Conservation (phyloP, 106 monocot species). For the Platanthera zijinensis region DNA sequence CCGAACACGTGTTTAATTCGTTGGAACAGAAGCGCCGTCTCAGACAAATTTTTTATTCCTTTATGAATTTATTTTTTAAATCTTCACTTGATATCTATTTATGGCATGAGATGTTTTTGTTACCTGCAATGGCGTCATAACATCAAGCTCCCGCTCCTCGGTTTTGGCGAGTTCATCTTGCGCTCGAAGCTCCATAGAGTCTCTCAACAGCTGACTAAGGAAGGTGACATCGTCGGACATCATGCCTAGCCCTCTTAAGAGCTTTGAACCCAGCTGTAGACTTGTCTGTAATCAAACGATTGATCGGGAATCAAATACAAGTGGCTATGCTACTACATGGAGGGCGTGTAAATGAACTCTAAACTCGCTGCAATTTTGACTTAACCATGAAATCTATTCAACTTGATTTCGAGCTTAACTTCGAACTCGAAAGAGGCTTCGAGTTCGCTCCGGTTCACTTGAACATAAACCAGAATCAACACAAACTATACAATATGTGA, state of each 20-base stretch:
- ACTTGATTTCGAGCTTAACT: too few species aligned
- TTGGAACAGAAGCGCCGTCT: not conserved
- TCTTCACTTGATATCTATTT: not conserved
- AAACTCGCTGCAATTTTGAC: too few species aligned
- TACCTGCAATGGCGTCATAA: slow-evolving; percentile 82
- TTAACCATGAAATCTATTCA: too few species aligned
- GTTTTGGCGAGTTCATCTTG: slow-evolving; percentile 41
- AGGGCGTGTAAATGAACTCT: too few species aligned
- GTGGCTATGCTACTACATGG: too few species aligned
- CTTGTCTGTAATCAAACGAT: slow-evolving; percentile 59
- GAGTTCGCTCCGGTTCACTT: too few species aligned
- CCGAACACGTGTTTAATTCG: too few species aligned
- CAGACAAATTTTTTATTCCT: not conserved
- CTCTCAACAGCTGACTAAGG: slow-evolving; percentile 82
- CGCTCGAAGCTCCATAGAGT: slow-evolving; percentile 92
- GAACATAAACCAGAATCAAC: not conserved
- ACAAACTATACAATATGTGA: too few species aligned
- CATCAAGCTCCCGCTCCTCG: slow-evolving; percentile 32
- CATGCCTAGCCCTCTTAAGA: slow-evolving; percentile 79
- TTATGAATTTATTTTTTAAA: not conserved
- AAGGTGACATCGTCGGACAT: slow-evolving; percentile 98
- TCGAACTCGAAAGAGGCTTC: too few species aligned
- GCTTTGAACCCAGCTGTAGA: slow-evolving; percentile 90
- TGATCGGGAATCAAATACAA: not conserved
- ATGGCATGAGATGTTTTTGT: not conserved